Conservation (phyloP, 2,329 filamentous ascomycete species). For the Proliferodiscus dingleyae region DNA sequence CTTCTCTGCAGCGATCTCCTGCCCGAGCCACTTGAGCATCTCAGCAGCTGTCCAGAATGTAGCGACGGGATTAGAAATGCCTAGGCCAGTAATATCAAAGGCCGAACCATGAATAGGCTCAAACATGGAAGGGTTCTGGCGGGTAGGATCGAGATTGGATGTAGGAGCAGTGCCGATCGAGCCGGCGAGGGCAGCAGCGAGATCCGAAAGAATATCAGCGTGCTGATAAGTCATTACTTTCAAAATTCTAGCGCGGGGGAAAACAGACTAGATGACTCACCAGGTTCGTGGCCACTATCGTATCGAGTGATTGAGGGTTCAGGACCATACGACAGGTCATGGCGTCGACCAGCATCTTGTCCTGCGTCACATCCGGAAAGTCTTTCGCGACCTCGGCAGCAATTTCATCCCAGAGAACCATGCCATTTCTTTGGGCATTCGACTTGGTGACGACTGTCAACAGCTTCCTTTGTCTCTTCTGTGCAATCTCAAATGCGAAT, state of each 20-base stretch:
- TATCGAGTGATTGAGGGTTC: conserved; percentile 53
- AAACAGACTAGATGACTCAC: too few species aligned
- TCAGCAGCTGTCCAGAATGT: conserved; percentile 55
- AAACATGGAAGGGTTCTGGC: conserved; percentile 53
- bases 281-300: conserved; percentile 60
- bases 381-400: conserved; percentile 49
- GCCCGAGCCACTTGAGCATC: conserved; percentile 54
- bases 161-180: conserved; percentile 70
- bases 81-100: conserved; percentile 53
- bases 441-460: conserved; percentile 62
- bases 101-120: conserved; percentile 57
- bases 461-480: conserved; percentile 47
- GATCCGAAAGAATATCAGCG: conserved; percentile 65
- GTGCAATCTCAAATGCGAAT: conserved; percentile 56
- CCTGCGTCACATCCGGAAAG: conserved; percentile 53
- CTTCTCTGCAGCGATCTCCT: conserved; percentile 44
- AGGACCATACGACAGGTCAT: conserved; percentile 50
- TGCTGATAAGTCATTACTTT: too few species aligned
- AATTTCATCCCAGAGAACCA: conserved; percentile 65
- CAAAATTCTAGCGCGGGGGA: too few species aligned
- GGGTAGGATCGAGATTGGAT: conserved; percentile 58
- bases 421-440: conserved; percentile 60
- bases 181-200: conserved; percentile 65
- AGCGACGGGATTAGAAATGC: conserved; percentile 51
- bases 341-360: conserved; percentile 39